These are phyloP conservation scores for Neonectria coccinea DNA, from an alignment of 2,329 filamentous ascomycete genomes.

Conservation along the genomic window DNA sequence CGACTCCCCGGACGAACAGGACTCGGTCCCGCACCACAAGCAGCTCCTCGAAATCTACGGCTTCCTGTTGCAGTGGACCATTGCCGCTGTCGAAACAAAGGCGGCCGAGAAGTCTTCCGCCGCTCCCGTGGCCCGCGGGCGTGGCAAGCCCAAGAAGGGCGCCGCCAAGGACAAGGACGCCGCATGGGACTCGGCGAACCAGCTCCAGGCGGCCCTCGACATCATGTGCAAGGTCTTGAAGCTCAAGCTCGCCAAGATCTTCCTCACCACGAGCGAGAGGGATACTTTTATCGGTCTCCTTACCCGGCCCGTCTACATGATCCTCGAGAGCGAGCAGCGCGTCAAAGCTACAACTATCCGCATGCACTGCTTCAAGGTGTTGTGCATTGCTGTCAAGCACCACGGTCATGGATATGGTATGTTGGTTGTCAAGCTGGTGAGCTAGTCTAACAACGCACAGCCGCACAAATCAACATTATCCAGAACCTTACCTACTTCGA, in stretches of 20 bases:
- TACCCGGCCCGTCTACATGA: conserved; percentile 91
- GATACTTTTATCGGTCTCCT: conserved; percentile 95
- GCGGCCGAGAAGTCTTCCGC: conserved; percentile 86
- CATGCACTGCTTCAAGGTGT: conserved; percentile 97
- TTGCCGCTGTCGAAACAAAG: conserved; percentile 93
- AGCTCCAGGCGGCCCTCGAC: conserved; percentile 89
- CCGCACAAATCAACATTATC: conserved; percentile 96
- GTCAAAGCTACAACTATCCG: conserved; percentile 89
- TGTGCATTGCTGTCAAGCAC: conserved; percentile 97
- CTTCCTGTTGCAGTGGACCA: conserved; percentile 94
- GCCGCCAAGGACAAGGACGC: conserved; percentile 85
- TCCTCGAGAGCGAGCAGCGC: conserved; percentile 92
- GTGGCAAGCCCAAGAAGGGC: conserved; percentile 83
- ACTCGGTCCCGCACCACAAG: conserved; percentile 87
- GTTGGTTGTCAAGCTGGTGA: conserved; percentile 36
- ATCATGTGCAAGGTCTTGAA: conserved; percentile 97
- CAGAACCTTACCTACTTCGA: conserved; percentile 99
- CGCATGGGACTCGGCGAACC: conserved; percentile 87
- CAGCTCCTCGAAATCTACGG: conserved; percentile 92
- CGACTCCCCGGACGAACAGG: conserved; percentile 88
- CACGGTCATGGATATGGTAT: conserved; percentile 95
- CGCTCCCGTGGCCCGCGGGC: conserved; percentile 75
- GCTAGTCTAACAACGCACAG: conserved; percentile 60
- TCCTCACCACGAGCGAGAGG: conserved; percentile 93
- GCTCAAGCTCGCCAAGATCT: conserved; percentile 91